These are phyloP conservation scores for Macroventuria anomochaeta DNA, from an alignment of 2,329 filamentous ascomycete species.

Conservation along the genomic window DNA sequence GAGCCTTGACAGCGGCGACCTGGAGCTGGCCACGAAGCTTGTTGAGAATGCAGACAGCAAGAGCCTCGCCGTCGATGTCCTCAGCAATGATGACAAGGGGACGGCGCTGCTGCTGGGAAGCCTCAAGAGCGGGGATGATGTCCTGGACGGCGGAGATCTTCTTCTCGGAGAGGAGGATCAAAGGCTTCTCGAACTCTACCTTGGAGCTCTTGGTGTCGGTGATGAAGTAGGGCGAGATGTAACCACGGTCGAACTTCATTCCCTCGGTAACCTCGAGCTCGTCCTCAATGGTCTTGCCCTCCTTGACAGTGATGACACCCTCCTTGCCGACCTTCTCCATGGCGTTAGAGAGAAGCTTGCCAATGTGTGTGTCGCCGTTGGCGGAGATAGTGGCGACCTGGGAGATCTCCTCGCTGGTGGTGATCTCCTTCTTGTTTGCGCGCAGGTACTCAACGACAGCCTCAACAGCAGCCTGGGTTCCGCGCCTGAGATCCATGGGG, in stretches of 20 bases:
- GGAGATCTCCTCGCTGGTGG: constrained; percentile 93
- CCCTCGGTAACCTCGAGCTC: constrained; percentile 99
- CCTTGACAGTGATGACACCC: constrained; percentile 99
- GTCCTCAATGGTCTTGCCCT: constrained; percentile 97
- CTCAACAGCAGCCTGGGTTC: constrained; percentile 95
- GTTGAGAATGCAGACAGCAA: constrained; percentile 99
- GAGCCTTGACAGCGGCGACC: constrained; percentile 97
- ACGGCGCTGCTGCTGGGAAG: constrained; percentile 91
- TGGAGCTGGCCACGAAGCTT: constrained; percentile 99
- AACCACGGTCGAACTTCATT: constrained; percentile 99
- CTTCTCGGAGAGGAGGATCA: constrained; percentile 99
- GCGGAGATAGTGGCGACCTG: constrained; percentile 98
- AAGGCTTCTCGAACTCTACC: constrained; percentile 99
- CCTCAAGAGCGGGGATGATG: constrained; percentile 97
- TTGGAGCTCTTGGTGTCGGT: constrained; percentile 98
- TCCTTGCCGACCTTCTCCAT: constrained; percentile 99
- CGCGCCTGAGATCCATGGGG: constrained; percentile 97
- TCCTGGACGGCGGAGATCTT: constrained; percentile 99
- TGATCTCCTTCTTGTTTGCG: constrained; percentile 97
- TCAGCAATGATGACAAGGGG: constrained; percentile 98
- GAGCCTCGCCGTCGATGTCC: constrained; percentile 97
- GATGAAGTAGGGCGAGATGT: constrained; percentile 99
- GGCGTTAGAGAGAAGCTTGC: constrained; percentile 92
- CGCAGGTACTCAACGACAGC: constrained; percentile 93
- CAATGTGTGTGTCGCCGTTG: constrained; percentile 95